These are phyloP conservation scores for Didymella segeticola DNA, from an alignment of 2,329 filamentous ascomycete genomes.

Conservation along the genomic window DNA sequence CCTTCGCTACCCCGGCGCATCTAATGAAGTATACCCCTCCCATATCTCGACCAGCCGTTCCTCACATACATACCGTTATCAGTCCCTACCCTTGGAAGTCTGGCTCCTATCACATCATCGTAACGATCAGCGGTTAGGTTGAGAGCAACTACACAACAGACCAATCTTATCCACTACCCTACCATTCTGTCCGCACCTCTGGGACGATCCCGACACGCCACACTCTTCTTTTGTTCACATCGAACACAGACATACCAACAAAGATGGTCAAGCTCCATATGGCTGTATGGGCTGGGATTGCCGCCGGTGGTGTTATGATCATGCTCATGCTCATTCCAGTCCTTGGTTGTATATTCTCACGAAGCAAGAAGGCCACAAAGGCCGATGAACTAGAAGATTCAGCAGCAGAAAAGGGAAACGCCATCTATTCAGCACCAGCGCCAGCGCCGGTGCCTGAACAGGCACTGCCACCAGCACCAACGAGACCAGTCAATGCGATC, in stretches of 20 bases:
- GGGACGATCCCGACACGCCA: background rate
- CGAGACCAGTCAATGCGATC: conserved; percentile 7
- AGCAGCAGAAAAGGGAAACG: conserved; percentile 13
- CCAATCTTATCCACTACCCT: background rate
- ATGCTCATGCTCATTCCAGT: conserved; percentile 11
- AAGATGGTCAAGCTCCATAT: conserved; percentile 12
- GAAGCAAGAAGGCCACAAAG: conserved; percentile 9
- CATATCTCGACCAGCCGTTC: background rate
- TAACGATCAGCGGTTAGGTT: conserved; percentile 1
- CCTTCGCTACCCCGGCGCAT: background rate
- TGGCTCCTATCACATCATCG: background rate
- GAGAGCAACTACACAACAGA: background rate
- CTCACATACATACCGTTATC: background rate
- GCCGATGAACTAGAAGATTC: background rate
- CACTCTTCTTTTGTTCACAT: background rate
- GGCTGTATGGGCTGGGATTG: conserved; percentile 14
- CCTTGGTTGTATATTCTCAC: conserved; percentile 12
- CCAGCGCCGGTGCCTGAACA: too few relatives aligned
- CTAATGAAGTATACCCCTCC: background rate
- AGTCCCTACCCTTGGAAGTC: background rate
- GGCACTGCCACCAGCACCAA: conserved; percentile 1
- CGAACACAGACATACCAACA: background rate
- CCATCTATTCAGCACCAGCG: conserved; percentile 4
- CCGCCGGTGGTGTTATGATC: conserved; percentile 12
- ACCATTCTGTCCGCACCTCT: background rate